Conservation (phyloP, 176 grass and related monocot genomes). For the Saccharum officinarum region DNA sequence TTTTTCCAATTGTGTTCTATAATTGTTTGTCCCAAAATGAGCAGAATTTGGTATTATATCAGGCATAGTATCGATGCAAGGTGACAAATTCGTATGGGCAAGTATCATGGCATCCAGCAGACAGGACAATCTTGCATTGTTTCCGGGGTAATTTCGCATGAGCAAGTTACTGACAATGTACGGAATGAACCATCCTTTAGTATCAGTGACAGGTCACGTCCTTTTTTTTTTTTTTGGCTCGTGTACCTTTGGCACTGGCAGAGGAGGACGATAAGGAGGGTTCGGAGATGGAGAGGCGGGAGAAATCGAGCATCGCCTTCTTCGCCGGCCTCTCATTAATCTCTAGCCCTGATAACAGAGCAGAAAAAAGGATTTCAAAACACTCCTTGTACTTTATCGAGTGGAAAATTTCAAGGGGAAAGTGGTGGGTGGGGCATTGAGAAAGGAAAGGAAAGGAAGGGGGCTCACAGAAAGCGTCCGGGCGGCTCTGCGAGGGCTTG, state of each 20-base stretch:
- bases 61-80: background rate
- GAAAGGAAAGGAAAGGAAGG: background rate
- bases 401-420: background rate
- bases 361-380: background rate
- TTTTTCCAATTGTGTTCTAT: background rate
- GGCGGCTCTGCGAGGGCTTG: constrained; percentile 59
- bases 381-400: too few species aligned
- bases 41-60: background rate
- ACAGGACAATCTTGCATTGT: background rate
- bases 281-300: constrained; percentile 58
- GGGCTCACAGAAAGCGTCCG: constrained; percentile 75
- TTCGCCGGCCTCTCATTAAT: constrained; percentile 85
- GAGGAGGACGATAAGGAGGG: background rate
- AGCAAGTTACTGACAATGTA: background rate
- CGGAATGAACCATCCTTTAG: background rate
- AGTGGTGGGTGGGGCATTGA: background rate
- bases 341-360: constrained; percentile 61
- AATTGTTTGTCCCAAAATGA: background rate
- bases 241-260: constrained; percentile 39
- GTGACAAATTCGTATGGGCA: background rate
- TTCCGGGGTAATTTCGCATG: background rate
- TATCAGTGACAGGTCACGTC: background rate
- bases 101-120: background rate
- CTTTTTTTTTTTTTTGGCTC: background rate
- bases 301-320: constrained; percentile 69